These are phyloP conservation scores for Vaucheria bursata DNA, from an alignment of 352 stramenopile genomes.

Conservation along the genomic window DNA sequence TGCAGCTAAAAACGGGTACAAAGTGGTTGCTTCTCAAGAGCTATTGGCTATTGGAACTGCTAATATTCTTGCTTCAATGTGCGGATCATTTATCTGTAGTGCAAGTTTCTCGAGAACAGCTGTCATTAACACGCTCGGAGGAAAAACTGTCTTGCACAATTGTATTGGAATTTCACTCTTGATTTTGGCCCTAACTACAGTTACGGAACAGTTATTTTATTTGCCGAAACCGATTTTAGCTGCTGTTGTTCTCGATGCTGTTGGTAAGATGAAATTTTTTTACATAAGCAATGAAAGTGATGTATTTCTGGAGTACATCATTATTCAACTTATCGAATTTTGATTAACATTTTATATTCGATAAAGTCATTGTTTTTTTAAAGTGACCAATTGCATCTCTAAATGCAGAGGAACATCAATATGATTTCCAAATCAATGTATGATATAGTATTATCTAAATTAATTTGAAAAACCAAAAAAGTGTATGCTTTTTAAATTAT, in stretches of 20 bases:
- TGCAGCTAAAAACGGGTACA: constrained; percentile 3
- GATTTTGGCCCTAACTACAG: constrained; percentile 70
- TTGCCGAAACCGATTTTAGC: constrained; percentile 66
- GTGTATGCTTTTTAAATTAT: too few species aligned
- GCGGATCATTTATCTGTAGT: constrained; percentile 74
- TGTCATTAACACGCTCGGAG: constrained; percentile 74
- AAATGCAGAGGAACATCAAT: too few species aligned
- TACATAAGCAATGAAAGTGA: too few species aligned
- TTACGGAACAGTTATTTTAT: constrained; percentile 74
- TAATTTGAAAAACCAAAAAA: too few species aligned
- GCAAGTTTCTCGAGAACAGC: constrained; percentile 75
- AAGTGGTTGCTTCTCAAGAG: constrained; percentile 58
- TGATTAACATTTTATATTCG: too few species aligned
- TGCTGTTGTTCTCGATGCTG: constrained; percentile 23
- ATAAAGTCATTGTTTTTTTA: too few species aligned
- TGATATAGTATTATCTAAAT: too few species aligned
- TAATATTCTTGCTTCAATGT: constrained; percentile 73
- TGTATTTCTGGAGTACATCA: too few species aligned
- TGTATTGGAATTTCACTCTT: constrained; percentile 76
- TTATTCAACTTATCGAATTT: too few species aligned
- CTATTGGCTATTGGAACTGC: constrained; percentile 76
- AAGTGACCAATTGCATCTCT: too few species aligned
- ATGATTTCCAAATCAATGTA: too few species aligned
- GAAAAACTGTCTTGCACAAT: constrained; percentile 69
- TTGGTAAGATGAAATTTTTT: neutral